These are phyloP conservation scores for Aspergillus haitiensis DNA, from an alignment of 495 filamentous ascomycete species.

Conservation along the genomic window DNA sequence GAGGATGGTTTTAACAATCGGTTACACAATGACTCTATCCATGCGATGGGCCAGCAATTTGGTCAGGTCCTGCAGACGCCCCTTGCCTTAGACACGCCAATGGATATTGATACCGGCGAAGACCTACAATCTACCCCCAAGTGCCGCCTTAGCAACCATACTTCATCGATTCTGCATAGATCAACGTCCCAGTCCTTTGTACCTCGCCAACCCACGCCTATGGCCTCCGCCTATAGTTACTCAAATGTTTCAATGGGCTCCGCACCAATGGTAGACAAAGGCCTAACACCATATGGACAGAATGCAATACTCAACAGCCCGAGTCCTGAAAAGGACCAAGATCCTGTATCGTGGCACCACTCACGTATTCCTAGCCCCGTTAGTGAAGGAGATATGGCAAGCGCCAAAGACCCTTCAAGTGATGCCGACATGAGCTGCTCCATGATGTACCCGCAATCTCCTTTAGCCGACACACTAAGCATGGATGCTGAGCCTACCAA, in stretches of 20 bases:
- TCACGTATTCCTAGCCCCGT: slow-evolving; percentile 69
- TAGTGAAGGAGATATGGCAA: slow-evolving; percentile 58
- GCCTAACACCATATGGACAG: not conserved
- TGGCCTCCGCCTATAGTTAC: not conserved
- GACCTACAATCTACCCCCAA: slow-evolving; percentile 33
- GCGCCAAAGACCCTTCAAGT: slow-evolving; percentile 31
- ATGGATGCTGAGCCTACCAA: slow-evolving; percentile 11
- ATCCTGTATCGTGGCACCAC: slow-evolving; percentile 47
- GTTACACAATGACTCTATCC: not conserved
- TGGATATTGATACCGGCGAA: slow-evolving; percentile 58
- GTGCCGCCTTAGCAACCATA: slow-evolving; percentile 30
- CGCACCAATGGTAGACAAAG: not conserved
- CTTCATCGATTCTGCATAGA: not conserved
- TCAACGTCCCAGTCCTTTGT: not conserved
- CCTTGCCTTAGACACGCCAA: slow-evolving; percentile 24
- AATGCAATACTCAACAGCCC: not conserved
- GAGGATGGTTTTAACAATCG: slow-evolving; percentile 15
- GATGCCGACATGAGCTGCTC: slow-evolving; percentile 29
- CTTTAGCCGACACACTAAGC: not conserved
- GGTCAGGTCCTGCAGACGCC: not conserved
- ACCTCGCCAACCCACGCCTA: not conserved
- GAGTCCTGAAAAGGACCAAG: slow-evolving; percentile 22
- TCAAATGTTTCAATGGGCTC: not conserved
- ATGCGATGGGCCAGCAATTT: slow-evolving; percentile 6
- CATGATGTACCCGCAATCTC: slow-evolving; percentile 9